Evolutionary conservation across 257 asterid species (phyloP), one percentile per base, ranked within the genome.

Genomic region (Striga asiatica): DNA sequence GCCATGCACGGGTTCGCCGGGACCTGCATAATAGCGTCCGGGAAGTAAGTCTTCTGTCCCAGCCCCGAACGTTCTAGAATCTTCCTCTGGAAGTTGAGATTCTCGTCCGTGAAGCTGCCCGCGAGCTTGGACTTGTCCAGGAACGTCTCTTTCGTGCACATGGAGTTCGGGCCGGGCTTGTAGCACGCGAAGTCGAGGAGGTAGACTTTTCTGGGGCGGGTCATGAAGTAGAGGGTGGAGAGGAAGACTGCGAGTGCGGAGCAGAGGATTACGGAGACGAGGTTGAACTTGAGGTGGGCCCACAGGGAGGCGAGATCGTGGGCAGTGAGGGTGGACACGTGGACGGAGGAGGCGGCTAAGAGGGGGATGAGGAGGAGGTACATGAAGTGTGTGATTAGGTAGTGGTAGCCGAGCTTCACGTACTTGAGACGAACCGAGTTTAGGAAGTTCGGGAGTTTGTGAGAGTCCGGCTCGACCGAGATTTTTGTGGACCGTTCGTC

Each of bases 31-130:
- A 85, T 47, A 0, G 93, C 73, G 5, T 71, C 80, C 0, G 95
- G 93, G 51, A 82, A 70, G 60, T 80, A 82, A 0, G 95, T 82
- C 66, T 85, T 82, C 58, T 85, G 75, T 0, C 95, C 95, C 16
- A 85, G 52, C 6, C 95, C 95, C 0, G 95, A 85, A 28, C 93
- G 59, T 7, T 82, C 93, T 12, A 82, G 16, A 1, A 85, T 76
- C 59, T 60, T 71, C 74, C 66, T 82, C 54, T 82, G 95, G 19
- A 85, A 80, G 0, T 73, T 72, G 17, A 82, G 19, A 21, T 76
- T 82, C 47, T 76, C 87, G n/a, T 65, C 75, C 0, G 78, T 82
- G 28, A 82, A 85, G 8, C 1, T 13, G n/a, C 70, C 70, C 0
- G 77, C 80, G 3, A 16, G 23, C 2, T 29, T 28, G 0, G 89